A percentile compares a stretch with the other conserved stretches of the same genome.
phyloP scores from a whole-genome alignment of 1,284 basidiomycete species.

The Mycena sp. region DNA sequence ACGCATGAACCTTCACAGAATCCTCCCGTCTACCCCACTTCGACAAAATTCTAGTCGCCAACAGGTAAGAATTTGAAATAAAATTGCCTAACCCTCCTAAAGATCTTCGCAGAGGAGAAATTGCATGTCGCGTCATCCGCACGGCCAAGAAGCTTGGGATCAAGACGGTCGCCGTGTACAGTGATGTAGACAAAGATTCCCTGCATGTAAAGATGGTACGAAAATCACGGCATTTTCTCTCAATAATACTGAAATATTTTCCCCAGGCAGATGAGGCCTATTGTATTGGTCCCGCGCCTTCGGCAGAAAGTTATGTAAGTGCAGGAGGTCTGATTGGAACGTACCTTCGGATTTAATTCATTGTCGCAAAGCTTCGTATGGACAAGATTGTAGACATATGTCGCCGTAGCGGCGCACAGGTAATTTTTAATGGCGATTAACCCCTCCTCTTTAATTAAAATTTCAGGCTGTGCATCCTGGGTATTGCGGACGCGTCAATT shows the following conservation, averaged over 20 bases:
- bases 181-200: constrained; percentile 82
- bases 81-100: not conserved
- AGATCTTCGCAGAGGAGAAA: constrained; percentile 77
- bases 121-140: constrained; percentile 91
- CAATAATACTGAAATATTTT: not conserved
- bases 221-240: not conserved
- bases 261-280: constrained; percentile 93
- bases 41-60: constrained; percentile 88
- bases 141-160: constrained; percentile 91
- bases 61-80: constrained; percentile 58
- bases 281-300: constrained; percentile 91
- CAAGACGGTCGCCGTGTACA: constrained; percentile 91
- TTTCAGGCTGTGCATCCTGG: constrained; percentile 83
- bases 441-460: constrained; percentile 1
- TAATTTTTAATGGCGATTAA: constrained; percentile 41
- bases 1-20: not conserved
- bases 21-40: constrained; percentile 60
- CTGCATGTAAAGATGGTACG: constrained; percentile 81
- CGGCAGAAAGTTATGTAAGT: constrained; percentile 88
- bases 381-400: constrained; percentile 92
- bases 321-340: not conserved
- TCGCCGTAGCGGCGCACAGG: constrained; percentile 83
- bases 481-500: constrained; percentile 43
- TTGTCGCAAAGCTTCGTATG: constrained; percentile 75
- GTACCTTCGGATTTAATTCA: not conserved